Base-by-base conservation (phyloP, 2,329 filamentous ascomycete species). In the Gaeumannomyces tritici region DNA sequence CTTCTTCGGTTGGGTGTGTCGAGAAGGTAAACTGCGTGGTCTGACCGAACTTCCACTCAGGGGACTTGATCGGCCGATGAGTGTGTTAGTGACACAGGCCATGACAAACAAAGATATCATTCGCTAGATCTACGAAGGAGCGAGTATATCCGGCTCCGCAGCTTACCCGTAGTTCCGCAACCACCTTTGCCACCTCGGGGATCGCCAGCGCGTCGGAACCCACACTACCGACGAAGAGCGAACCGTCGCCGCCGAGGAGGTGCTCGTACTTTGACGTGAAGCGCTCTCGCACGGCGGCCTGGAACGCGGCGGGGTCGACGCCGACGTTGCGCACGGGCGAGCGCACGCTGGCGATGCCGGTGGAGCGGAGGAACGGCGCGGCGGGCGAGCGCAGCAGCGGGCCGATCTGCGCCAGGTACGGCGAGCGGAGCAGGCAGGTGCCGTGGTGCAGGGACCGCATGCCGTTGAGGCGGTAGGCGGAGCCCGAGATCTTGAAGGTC, bases 391-490 rank as follows among this genome's bases (percentile, higher is more conserved):
- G 82, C 66, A 99, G 74, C 69, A 93, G 85, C 2, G 81, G 75
- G 1, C 87, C 85, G 31, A 98, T 89, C 55, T 79, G 75, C 33
- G 77, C 73, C 55, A 98, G 77, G 70, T 96, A 90, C 2, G 89
- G 88, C 62, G 90, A 93, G 42, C 82, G 80, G 2, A 98, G 79
- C 56, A 99, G 80, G 69, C 92, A 95, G 0, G 95, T 99, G 9
- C 93, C 95, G 74, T 99, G 95, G 74, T 99, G 95, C 63, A 99
- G 79, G 9, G 92, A 65, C 57, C 93, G 83, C 59, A 85, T 78
- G 28, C 90, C 82, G 0, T 90, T 97, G 62, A 99, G 80, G 75
- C 98, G 98, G 77, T 96, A 99, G 13, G 95, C 95, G 0, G 92
- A 97, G 1, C 95, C 95, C 0, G 92, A 96, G 13, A 98, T 83